Evolutionary conservation across 495 filamentous ascomycete genomes (phyloP), one percentile per base, ranked within the genome.

Genomic region (Neohortaea acidophila): DNA sequence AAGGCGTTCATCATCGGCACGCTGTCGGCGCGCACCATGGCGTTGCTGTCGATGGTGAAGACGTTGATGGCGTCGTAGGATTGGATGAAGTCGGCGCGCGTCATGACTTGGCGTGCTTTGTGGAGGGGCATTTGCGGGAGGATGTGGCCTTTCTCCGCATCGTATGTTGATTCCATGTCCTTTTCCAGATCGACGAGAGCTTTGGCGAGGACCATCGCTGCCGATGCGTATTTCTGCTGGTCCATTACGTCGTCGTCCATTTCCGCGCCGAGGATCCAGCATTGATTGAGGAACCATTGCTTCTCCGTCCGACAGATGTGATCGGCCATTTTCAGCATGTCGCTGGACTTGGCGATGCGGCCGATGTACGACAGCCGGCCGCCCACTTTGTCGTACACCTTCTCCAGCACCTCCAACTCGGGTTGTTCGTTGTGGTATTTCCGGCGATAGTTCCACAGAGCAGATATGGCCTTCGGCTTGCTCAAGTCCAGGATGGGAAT

Each of bases 221-320:
- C 84, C 10, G 84, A 81, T 69, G 87, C 79, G 61, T 79, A 89
- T 55, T 97, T 97, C 48, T 96, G 89, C 59, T 94, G 79, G 52
- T 96, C 84, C 89, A 97, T 96, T 26, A 94, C 89, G 59, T 97
- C 89, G 61, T 97, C 89, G 49, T 97, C 89, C 86, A 94, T 94
- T 45, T 83, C 81, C 28, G 56, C 63, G 12, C 89, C 89, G 8
- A 97, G 71, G 43, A 96, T 91, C 72, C 86, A 84, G 58, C 85
- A 94, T 76, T 55, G 43, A 59, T 92, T 94, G 30, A 94, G 56
- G 52, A 96, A 81, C 89, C 89, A 97, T 1, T 75, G 83, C 59
- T 84, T 89, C 57, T 97, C 89, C 17, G 68, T 73, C 23, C 75
- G 59, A 44, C 76, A 79, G 45, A 97, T 94, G 12, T 73, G 58